Percentiles rank a stretch among this genome's conserved stretches.
These are phyloP conservation scores for Brassica juncea DNA, from an alignment of 345 rosid genomes.

Conservation along the genomic window DNA sequence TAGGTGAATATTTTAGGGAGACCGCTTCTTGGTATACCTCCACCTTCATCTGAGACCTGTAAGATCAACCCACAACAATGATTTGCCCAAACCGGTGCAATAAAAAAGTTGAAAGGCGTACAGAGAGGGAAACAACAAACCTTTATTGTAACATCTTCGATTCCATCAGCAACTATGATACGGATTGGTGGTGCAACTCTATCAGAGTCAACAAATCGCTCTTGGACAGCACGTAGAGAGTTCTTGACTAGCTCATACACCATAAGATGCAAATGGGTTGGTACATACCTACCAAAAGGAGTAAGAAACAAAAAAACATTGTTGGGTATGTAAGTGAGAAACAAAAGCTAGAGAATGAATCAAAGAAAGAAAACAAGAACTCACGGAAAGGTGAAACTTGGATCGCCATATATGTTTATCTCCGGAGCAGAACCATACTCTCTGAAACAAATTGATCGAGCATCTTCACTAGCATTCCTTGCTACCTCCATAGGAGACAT, in stretches of 20 bases:
- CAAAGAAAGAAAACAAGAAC: constrained; percentile 31
- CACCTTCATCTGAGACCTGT: constrained; percentile 97
- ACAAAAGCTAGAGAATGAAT: background rate
- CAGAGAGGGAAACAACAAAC: constrained; percentile 48
- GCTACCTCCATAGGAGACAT: constrained; percentile 97
- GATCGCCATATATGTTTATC: constrained; percentile 81
- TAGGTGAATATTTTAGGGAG: constrained; percentile 95
- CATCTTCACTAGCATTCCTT: constrained; percentile 84
- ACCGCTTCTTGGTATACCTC: constrained; percentile 96
- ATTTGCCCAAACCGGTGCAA: background rate
- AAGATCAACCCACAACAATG: constrained; percentile 14
- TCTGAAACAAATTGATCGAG: constrained; percentile 73
- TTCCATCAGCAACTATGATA: constrained; percentile 89
- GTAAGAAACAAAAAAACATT: background rate
- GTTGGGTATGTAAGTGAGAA: background rate
- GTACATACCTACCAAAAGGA: constrained; percentile 63
- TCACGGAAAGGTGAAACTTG: constrained; percentile 89
- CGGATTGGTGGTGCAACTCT: constrained; percentile 75
- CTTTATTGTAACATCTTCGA: constrained; percentile 96
- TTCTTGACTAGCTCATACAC: constrained; percentile 94
- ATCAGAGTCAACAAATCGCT: constrained; percentile 73
- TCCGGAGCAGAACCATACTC: constrained; percentile 94
- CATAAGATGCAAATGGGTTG: constrained; percentile 91
- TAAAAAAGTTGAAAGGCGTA: background rate
- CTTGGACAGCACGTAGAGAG: constrained; percentile 94